Evolutionary conservation across 257 asterid species (phyloP), one percentile per base, ranked within the genome.

Genomic region (Avicennia marina): DNA sequence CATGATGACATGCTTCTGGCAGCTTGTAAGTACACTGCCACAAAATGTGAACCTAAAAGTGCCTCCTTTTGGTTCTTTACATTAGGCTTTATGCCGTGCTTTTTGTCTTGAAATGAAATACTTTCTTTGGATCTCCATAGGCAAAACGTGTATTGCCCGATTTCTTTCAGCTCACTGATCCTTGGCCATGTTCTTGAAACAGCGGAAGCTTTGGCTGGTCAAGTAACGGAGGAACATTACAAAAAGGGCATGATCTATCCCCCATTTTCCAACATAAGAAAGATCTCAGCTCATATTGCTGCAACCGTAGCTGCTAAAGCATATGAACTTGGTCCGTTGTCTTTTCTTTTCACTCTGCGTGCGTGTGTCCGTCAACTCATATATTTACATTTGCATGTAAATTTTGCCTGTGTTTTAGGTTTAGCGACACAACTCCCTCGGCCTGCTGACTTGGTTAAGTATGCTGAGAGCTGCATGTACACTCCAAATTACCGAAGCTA

Each of bases 391-490:
- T n/a, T n/a, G 33, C 41, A 36, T 4, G 41, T 11, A 12, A 2
- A 36, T 36, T 36, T 5, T 9, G 16, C 4, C 19, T 10, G 21
- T 15, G 10, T 8, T 16, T 1, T 41, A 90, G 98, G 96, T 58
- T 48, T 91, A 66, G 96, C 96, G 2, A 79, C 95, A 6, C 78
- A 86, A 19, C 88, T 91, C 26, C 95, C 98, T 52, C 91, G 83
- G 18, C 98, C 95, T 33, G 83, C 74, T 0, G 81, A 91, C 57
- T 69, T 87, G 87, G 75, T 91, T 18, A 86, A 80, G 85, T 87
- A 81, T 59, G 95, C 95, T 11, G 95, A 87, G 68, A 88, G 98
- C 81, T 91, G 98, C 90, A 87, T 91, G 96, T 91, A 78, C 70
- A 72, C 95, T 55, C 95, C 98, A 8, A 76, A 71, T 46, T 91